Percentiles rank a stretch among this genome's conserved stretches.
phyloP scores from a whole-genome alignment of 139 green algal genomes.

The Edaphochlamys debaryana region DNA sequence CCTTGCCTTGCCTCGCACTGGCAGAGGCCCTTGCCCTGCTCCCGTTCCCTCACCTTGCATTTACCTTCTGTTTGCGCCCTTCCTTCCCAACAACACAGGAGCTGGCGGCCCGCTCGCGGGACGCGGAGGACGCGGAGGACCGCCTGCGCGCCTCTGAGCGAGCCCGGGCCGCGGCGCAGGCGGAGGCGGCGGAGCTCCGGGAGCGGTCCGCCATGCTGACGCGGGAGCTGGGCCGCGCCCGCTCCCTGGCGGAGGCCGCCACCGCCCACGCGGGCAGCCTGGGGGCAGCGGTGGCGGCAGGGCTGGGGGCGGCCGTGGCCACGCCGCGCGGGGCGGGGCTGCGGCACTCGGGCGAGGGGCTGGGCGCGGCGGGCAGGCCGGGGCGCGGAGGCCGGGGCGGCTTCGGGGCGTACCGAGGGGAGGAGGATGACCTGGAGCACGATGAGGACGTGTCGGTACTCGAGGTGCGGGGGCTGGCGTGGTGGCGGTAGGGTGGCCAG shows the following conservation, averaged over 20 bases:
- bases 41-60: too few relatives aligned
- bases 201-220: constrained; percentile 10
- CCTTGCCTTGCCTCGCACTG: too few relatives aligned
- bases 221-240: constrained; percentile 5
- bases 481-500: too few relatives aligned
- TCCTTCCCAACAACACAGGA: constrained; percentile 2
- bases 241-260: not conserved
- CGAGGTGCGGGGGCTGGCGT: not conserved
- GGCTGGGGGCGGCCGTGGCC: too few relatives aligned
- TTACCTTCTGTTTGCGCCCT: too few relatives aligned
- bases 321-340: too few relatives aligned
- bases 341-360: not conserved
- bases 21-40: too few relatives aligned
- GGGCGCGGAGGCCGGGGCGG: too few relatives aligned
- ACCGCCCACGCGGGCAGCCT: not conserved
- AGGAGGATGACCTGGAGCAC: not conserved
- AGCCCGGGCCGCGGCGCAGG: not conserved
- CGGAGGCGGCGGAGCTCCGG: not conserved
- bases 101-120: constrained; percentile 3
- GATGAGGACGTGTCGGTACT: not conserved
- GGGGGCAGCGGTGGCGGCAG: not conserved
- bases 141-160: not conserved
- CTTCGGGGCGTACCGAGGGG: too few relatives aligned
- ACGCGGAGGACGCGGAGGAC: not conserved
- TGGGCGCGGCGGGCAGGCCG: too few relatives aligned